These are phyloP conservation scores for Pythium insidiosum DNA, from an alignment of 352 stramenopile species.

Conservation along the genomic window DNA sequence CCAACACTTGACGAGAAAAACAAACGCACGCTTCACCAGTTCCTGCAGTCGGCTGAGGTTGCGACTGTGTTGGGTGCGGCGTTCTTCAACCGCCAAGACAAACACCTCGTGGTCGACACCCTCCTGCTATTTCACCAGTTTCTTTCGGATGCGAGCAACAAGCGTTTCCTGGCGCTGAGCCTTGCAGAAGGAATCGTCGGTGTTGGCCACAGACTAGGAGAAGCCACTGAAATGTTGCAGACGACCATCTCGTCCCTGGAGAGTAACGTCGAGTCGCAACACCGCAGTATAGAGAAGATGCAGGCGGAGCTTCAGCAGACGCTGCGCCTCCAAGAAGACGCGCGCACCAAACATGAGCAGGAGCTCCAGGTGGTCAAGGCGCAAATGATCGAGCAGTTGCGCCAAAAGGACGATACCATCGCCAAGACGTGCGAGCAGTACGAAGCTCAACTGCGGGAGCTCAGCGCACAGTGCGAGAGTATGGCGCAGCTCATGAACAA, in stretches of 20 bases:
- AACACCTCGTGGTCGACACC: conserved; percentile 57
- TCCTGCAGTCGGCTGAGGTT: conserved; percentile 67
- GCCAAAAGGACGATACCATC: conserved; percentile 55
- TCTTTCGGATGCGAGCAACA: conserved; percentile 38
- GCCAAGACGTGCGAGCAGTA: conserved; percentile 51
- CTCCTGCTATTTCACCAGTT: conserved; percentile 49
- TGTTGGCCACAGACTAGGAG: conserved; percentile 37
- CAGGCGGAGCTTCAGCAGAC: conserved; percentile 55
- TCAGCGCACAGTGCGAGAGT: conserved; percentile 56
- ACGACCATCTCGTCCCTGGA: conserved; percentile 43
- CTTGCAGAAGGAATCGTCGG: conserved; percentile 55
- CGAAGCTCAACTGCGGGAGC: conserved; percentile 51
- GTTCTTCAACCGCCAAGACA: conserved; percentile 53
- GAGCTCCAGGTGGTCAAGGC: conserved; percentile 44
- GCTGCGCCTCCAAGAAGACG: conserved; percentile 39
- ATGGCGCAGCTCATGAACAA: conserved; percentile 76
- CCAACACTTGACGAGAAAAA: conserved; percentile 49
- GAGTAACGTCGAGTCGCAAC: conserved; percentile 31
- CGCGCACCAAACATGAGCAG: conserved; percentile 53
- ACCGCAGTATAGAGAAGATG: conserved; percentile 40
- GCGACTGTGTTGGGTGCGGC: conserved; percentile 44
- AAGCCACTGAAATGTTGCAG: conserved; percentile 48
- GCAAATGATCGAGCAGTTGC: conserved; percentile 57
- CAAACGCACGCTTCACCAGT: conserved; percentile 58
- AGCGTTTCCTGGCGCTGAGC: conserved; percentile 48